Conservation (phyloP, 2,329 filamentous ascomycete species). For the Penicillium sp. region DNA sequence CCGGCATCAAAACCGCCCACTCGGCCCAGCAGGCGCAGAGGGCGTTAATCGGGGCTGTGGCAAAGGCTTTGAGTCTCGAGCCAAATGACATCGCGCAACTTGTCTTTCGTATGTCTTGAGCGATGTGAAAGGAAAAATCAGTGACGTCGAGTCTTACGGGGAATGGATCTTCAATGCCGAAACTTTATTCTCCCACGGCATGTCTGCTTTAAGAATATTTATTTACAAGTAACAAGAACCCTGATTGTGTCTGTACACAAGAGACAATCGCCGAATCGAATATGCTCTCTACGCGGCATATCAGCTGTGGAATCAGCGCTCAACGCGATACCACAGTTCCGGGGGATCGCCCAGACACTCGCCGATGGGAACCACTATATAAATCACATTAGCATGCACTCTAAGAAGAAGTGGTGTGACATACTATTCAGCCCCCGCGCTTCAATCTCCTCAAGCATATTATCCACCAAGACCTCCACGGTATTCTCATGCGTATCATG, state of each 20-base stretch:
- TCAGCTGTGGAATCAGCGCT: neutral
- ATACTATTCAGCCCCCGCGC: constrained; percentile 38
- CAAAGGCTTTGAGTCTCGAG: neutral
- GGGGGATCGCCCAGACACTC: constrained; percentile 52
- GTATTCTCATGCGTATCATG: constrained; percentile 22
- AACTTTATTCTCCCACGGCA: too few relatives aligned
- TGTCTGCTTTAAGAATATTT: too few relatives aligned
- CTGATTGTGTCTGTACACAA: too few relatives aligned
- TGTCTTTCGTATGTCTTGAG: too few relatives aligned
- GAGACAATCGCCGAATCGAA: too few relatives aligned
- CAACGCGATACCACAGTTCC: constrained; percentile 49
- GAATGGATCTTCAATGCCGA: neutral
- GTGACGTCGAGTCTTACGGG: neutral
- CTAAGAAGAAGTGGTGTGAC: constrained; percentile 4
- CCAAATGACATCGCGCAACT: constrained; percentile 1
- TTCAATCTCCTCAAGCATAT: constrained; percentile 36
- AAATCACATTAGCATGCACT: constrained; percentile 1
- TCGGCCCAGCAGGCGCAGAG: neutral
- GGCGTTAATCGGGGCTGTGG: neutral
- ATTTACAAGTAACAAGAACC: too few relatives aligned
- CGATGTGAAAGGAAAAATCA: neutral
- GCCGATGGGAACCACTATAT: constrained; percentile 49
- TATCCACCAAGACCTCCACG: constrained; percentile 28
- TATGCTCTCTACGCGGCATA: too few relatives aligned
- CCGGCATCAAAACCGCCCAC: constrained; percentile 19